Percentiles rank a stretch among this genome's conserved stretches.
These are phyloP conservation scores for Trichoderma sp. DNA, from an alignment of 2,329 filamentous ascomycete genomes.

Conservation along the genomic window DNA sequence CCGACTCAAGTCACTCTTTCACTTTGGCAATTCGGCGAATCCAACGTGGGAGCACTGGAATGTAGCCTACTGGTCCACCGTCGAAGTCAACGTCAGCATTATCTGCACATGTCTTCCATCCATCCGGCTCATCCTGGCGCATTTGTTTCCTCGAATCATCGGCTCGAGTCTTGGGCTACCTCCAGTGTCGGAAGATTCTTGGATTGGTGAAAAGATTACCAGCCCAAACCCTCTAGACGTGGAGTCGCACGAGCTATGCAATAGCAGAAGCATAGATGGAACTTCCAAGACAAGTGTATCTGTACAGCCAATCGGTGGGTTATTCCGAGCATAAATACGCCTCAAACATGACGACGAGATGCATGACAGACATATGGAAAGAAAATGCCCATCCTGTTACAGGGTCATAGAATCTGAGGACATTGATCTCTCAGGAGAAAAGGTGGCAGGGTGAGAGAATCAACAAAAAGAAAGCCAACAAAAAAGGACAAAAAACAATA, in stretches of 20 bases:
- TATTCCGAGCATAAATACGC: neutral
- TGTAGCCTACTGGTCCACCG: constrained; percentile 38
- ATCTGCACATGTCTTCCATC: constrained; percentile 42
- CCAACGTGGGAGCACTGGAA: constrained; percentile 37
- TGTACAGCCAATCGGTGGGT: neutral
- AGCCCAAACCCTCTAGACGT: constrained; percentile 7
- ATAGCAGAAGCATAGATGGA: neutral
- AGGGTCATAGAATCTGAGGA: neutral
- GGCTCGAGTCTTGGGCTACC: constrained; percentile 3
- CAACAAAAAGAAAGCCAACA: neutral
- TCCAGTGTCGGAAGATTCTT: neutral
- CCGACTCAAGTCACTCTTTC: constrained; percentile 34
- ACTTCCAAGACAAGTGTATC: constrained; percentile 7
- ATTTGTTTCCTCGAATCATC: constrained; percentile 29
- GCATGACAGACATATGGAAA: neutral
- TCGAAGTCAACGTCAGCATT: constrained; percentile 42
- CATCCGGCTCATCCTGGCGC: constrained; percentile 36
- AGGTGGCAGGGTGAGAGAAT: neutral
- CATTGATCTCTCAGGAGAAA: neutral
- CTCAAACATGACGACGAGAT: neutral
- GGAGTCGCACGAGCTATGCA: constrained; percentile 16
- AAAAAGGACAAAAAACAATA: neutral
- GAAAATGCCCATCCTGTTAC: neutral
- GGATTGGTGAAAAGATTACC: constrained; percentile 3
- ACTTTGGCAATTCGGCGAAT: constrained; percentile 35